phyloP scores from a whole-genome alignment of 441 rosid species.

The Euphorbia schlechtendalii region DNA sequence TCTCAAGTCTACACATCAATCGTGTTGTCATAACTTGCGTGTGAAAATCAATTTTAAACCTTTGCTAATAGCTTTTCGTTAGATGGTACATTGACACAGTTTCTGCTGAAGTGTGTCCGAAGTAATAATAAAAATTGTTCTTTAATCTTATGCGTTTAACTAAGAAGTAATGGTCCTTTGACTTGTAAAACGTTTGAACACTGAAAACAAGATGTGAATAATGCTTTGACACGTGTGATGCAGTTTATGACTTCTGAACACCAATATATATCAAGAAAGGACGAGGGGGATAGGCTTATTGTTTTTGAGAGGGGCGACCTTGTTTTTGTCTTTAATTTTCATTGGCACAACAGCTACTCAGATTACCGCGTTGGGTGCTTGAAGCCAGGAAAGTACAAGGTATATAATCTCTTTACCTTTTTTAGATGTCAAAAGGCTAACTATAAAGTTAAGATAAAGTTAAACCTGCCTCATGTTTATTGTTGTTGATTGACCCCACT shows the following conservation, averaged over 20 bases:
- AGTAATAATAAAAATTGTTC: background rate
- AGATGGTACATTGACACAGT: background rate
- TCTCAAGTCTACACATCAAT: no score
- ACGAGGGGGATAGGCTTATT: slow-evolving; percentile 73
- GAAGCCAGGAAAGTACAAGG: slow-evolving; percentile 93
- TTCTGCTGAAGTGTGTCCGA: background rate
- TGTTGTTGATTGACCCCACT: slow-evolving; percentile 4
- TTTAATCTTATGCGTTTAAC: background rate
- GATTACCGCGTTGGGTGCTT: slow-evolving; percentile 84
- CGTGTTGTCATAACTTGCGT: background rate
- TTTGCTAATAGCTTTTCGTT: background rate
- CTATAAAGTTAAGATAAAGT: background rate
- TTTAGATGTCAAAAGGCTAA: slow-evolving; percentile 5
- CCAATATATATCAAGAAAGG: slow-evolving; percentile 78
- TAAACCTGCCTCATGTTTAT: background rate
- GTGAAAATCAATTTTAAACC: background rate
- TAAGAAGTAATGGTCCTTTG: background rate
- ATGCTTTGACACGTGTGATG: slow-evolving; percentile 18
- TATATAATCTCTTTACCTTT: slow-evolving; percentile 29
- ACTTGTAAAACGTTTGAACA: background rate
- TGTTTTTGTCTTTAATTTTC: slow-evolving; percentile 87
- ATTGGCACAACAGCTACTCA: slow-evolving; percentile 82
- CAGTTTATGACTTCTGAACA: slow-evolving; percentile 97
- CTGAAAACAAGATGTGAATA: slow-evolving; percentile 8
- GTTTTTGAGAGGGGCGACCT: slow-evolving; percentile 85